Evolutionary conservation across 768 basidiomycete genomes (phyloP).

Genomic region (Calocybe indica): DNA sequence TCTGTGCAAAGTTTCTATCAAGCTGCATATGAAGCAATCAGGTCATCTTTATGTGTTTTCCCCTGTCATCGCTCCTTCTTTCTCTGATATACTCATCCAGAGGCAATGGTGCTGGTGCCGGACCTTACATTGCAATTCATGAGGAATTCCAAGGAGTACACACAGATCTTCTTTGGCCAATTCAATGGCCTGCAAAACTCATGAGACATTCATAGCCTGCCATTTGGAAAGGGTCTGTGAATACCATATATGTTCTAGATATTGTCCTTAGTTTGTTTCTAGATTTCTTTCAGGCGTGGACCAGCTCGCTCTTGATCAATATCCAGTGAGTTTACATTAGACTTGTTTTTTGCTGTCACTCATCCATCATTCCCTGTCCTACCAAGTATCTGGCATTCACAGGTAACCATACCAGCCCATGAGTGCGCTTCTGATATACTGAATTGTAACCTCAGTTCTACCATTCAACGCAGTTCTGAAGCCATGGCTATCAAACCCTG

Average conservation of each 20-base stretch:
- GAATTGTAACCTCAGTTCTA: slow-evolving; percentile 5
- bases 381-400: slow-evolving; percentile 40
- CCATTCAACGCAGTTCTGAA: slow-evolving; percentile 23
- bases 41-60: slow-evolving; percentile 31
- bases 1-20: slow-evolving; percentile 53
- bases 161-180: slow-evolving; percentile 21
- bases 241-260: slow-evolving; percentile 3
- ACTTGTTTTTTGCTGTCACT: too few relatives aligned
- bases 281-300: slow-evolving; percentile 53
- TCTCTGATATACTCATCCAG: slow-evolving; percentile 60
- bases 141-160: slow-evolving; percentile 51
- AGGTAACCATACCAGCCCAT: slow-evolving; percentile 31
- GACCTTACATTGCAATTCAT: slow-evolving; percentile 45
- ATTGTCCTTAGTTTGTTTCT: slow-evolving; percentile 3
- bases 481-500: slow-evolving; percentile 37
- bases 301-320: slow-evolving; percentile 57
- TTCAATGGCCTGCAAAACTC: slow-evolving; percentile 5
- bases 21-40: slow-evolving; percentile 40
- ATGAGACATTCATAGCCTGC: slow-evolving; percentile 23
- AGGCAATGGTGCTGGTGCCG: slow-evolving; percentile 67
- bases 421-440: slow-evolving; percentile 11
- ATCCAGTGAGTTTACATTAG: slow-evolving; percentile 28
- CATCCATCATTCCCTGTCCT: neutral
- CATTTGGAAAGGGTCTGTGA: slow-evolving; percentile 37
- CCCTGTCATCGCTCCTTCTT: neutral